Conservation (phyloP, 2,329 filamentous ascomycete species). For the Xylariaceae sp. region DNA sequence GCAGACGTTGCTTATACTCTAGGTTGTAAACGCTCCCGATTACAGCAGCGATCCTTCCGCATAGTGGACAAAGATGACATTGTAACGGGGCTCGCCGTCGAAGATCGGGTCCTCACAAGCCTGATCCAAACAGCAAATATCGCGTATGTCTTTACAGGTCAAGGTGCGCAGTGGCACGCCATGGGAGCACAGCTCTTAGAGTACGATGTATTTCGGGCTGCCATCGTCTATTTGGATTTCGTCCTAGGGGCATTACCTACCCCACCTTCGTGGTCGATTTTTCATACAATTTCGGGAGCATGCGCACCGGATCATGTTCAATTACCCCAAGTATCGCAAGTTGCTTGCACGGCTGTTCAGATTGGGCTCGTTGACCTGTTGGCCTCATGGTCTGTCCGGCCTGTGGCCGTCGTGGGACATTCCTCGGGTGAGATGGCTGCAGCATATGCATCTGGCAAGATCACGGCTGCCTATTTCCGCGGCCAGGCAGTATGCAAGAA, state of each 20-base stretch:
- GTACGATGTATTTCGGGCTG: constrained; percentile 5
- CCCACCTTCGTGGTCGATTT: constrained; percentile 15
- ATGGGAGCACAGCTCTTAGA: constrained; percentile 30
- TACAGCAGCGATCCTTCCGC: constrained; percentile 5
- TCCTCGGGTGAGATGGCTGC: constrained; percentile 49
- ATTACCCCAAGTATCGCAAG: constrained; percentile 31
- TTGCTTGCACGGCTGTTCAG: constrained; percentile 50
- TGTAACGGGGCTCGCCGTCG: background rate
- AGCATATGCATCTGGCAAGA: constrained; percentile 40
- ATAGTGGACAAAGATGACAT: constrained; percentile 10
- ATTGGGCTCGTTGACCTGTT: constrained; percentile 45
- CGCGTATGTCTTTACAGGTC: constrained; percentile 32
- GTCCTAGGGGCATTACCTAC: constrained; percentile 8
- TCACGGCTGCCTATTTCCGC: constrained; percentile 31
- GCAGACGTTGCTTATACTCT: constrained; percentile 23
- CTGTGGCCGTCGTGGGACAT: constrained; percentile 42
- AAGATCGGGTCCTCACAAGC: constrained; percentile 1
- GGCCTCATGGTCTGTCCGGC: constrained; percentile 39
- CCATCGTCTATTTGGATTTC: constrained; percentile 19
- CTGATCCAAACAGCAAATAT: background rate
- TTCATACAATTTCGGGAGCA: constrained; percentile 10
- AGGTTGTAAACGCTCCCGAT: constrained; percentile 4
- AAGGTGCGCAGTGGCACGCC: constrained; percentile 32
- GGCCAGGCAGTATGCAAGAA: constrained; percentile 22
- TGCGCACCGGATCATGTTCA: constrained; percentile 5